These are phyloP conservation scores for Pseudogymnoascus sp. DNA, from an alignment of 2,329 filamentous ascomycete species.

Conservation along the genomic window DNA sequence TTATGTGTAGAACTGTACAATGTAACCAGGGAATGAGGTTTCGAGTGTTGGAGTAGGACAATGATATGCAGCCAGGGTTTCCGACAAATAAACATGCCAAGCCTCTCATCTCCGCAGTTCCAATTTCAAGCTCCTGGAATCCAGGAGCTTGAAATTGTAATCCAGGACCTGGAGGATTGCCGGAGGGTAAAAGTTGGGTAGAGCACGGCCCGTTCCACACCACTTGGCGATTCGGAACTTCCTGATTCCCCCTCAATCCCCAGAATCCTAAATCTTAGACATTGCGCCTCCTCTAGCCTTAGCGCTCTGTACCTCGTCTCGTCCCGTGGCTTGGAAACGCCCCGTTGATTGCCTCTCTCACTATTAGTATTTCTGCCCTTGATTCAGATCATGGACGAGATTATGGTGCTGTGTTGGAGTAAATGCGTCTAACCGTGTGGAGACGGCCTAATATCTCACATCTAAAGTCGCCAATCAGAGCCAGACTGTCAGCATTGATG, in stretches of 20 bases:
- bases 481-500: neutral
- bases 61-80: neutral
- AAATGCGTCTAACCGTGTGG: neutral
- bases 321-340: neutral
- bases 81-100: neutral
- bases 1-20: neutral
- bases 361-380: neutral
- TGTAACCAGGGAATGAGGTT: neutral
- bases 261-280: neutral
- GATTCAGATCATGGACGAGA: neutral
- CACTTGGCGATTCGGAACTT: neutral
- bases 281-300: neutral
- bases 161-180: neutral
- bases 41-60: neutral
- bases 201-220: conserved; percentile 2
- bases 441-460: neutral
- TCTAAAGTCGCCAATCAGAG: neutral
- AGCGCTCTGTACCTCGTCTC: neutral
- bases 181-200: neutral
- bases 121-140: neutral
- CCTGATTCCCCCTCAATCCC: neutral
- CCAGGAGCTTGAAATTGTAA: too few relatives aligned
- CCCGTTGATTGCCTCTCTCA: neutral
- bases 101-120: neutral
- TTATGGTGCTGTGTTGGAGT: neutral